Conservation (phyloP, 1,284 basidiomycete genomes). For the Austroboletus novae-zelandiae region DNA sequence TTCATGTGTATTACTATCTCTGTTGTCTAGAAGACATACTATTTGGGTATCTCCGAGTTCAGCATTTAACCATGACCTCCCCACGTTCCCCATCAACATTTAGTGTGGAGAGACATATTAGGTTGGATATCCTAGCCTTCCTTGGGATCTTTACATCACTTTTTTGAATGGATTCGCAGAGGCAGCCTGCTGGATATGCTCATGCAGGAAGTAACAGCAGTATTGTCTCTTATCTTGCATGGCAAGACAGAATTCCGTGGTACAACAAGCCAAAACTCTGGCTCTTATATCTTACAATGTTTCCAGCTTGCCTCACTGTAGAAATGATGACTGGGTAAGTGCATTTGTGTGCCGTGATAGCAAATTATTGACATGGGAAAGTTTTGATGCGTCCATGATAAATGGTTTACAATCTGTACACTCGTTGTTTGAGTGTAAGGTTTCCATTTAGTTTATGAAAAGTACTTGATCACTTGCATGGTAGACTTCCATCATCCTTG, state of each 20-base stretch:
- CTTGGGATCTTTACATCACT: no score
- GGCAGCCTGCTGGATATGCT: background rate
- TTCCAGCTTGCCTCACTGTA: conserved; percentile 58
- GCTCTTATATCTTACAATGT: conserved; percentile 36
- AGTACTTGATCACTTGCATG: background rate
- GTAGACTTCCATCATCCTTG: conserved; percentile 16
- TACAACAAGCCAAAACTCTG: conserved; percentile 4
- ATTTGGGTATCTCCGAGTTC: no score
- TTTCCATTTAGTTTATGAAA: background rate
- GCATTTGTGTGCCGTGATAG: conserved; percentile 15
- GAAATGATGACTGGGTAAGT: conserved; percentile 60
- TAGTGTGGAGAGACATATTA: no score
- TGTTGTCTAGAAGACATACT: no score
- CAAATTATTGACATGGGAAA: background rate
- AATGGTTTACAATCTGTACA: conserved; percentile 20
- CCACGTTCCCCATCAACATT: no score
- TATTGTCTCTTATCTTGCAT: conserved; percentile 1
- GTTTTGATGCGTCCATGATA: conserved; percentile 11
- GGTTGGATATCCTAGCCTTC: no score
- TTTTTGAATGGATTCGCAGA: no score
- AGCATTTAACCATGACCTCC: no score
- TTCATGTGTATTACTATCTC: no score
- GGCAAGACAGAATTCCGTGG: conserved; percentile 2
- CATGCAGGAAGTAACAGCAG: background rate
- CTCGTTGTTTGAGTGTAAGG: conserved; percentile 21